Evolutionary conservation across 371 early-diverging fungal genomes (phyloP).

Genomic region (Fennellomyces sp.): DNA sequence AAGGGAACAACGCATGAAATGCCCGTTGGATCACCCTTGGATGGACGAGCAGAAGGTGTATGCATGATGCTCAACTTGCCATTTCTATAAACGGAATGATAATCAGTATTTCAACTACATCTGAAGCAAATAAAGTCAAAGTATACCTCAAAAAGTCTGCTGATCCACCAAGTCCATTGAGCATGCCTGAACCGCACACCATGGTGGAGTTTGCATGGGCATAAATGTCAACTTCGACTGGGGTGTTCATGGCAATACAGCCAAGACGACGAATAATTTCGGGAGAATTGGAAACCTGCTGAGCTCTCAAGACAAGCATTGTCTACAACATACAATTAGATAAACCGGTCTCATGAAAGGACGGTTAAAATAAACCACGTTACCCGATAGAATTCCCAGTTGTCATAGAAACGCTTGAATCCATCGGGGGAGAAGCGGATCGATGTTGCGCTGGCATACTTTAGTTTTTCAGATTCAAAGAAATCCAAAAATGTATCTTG

Average conservation of each 20-base stretch:
- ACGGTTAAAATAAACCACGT: not conserved
- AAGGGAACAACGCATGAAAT: slow-evolving; percentile 57
- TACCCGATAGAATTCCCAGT: slow-evolving; percentile 52
- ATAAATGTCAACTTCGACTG: slow-evolving; percentile 36
- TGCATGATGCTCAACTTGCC: slow-evolving; percentile 54
- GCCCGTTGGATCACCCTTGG: slow-evolving; percentile 49
- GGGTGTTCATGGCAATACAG: slow-evolving; percentile 57
- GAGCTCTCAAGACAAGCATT: slow-evolving; percentile 39
- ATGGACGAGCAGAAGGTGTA: slow-evolving; percentile 52
- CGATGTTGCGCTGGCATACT: slow-evolving; percentile 58
- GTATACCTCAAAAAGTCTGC: slow-evolving; percentile 53
- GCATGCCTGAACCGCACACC: slow-evolving; percentile 54
- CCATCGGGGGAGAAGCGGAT: slow-evolving; percentile 59
- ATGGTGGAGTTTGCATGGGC: slow-evolving; percentile 57
- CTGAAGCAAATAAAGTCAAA: too few relatives aligned
- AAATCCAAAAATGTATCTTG: slow-evolving; percentile 59
- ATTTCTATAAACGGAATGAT: too few relatives aligned
- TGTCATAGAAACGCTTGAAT: slow-evolving; percentile 52
- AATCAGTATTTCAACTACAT: too few relatives aligned
- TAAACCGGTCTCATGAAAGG: not conserved
- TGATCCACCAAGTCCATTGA: slow-evolving; percentile 57
- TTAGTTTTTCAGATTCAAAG: slow-evolving; percentile 55
- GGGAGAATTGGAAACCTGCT: slow-evolving; percentile 57
- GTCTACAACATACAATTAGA: not conserved
- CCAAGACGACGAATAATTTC: slow-evolving; percentile 56